Evolutionary conservation across 495 filamentous ascomycete species (phyloP), one percentile per base, ranked within the genome.

Genomic region (Sabuloglossum arenarium): DNA sequence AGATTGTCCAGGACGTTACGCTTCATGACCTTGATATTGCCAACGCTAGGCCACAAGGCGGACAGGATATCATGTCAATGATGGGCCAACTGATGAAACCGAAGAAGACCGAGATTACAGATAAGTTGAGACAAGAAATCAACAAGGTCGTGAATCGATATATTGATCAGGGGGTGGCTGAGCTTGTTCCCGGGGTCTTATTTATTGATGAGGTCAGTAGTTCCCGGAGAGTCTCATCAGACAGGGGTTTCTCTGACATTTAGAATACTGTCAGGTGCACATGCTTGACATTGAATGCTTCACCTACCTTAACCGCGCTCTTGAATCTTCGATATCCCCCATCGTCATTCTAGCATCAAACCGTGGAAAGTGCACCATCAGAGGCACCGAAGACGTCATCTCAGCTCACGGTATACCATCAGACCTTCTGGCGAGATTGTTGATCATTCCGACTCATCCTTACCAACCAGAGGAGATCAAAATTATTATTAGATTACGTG

Each of bases 231-330:
- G 10, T 37, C 30, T 53, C 53, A 56, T 52, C 23, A 29, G 21
- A 27, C 6, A 27, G 28, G 24, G 50, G 56, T 54, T 54, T 34
- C 23, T 19, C 29, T 50, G 47, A 28, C 39, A 29, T 30, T n/a
- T 28, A 12, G 8, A 24, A n/a, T 23, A 25, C 53, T 21, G 29
- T 24, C 61, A 93, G 86, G 88, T 93, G 34, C 90, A 98, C 72
- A 98, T 96, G 90, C 85, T 98, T 59, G 91, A 98, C 65, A 83
- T 98, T 53, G 91, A 98, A 72, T 90, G 86, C 77, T 98, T 96
- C 73, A 96, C 91, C 59, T 98, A 95, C 71, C 80, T 98, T 62
- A 95, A 95, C 74, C 88, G 89, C 63, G 91, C 91, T 0, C 79
- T 98, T 34, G 91, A 98, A 72, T 85, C 85, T 43, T 73, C 80